These are phyloP conservation scores for Peronospora farinosa DNA, from an alignment of 352 stramenopile genomes.

Conservation along the genomic window DNA sequence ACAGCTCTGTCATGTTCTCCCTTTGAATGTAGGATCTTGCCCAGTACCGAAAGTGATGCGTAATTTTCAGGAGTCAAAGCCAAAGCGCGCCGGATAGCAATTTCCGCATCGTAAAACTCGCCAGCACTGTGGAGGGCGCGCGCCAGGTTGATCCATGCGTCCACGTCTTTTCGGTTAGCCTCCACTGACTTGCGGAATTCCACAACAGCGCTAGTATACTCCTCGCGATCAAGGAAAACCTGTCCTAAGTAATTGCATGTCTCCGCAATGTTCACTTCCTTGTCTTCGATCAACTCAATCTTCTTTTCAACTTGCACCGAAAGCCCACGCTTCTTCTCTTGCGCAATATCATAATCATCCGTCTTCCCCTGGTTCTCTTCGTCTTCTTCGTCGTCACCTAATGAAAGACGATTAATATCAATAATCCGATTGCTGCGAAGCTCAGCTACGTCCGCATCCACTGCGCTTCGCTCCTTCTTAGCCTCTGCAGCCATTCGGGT, in stretches of 20 bases:
- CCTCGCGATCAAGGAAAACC: conserved; percentile 61
- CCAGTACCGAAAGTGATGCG: conserved; percentile 59
- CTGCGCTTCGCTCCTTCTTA: conserved; percentile 35
- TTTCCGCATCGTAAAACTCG: conserved; percentile 64
- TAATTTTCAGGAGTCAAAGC: conserved; percentile 54
- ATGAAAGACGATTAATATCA: conserved; percentile 56
- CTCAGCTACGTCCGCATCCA: conserved; percentile 38
- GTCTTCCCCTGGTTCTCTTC: conserved; percentile 27
- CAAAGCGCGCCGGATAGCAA: conserved; percentile 49
- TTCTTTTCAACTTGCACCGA: conserved; percentile 31
- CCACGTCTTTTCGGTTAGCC: conserved; percentile 52
- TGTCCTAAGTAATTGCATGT: conserved; percentile 72
- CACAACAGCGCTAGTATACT: conserved; percentile 43
- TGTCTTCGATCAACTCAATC: conserved; percentile 37
- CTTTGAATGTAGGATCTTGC: conserved; percentile 78
- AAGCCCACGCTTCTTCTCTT: conserved; percentile 19
- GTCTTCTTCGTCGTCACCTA: conserved; percentile 45
- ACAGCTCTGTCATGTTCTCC: conserved; percentile 75
- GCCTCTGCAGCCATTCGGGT: conserved; percentile 19
- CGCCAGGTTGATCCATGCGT: conserved; percentile 75
- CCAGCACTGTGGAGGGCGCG: conserved; percentile 48
- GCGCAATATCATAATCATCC: conserved; percentile 16
- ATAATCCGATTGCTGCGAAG: conserved; percentile 56
- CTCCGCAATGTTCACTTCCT: conserved; percentile 48
- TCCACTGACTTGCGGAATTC: conserved; percentile 74